Percentiles rank a stretch among this genome's conserved stretches.
These are phyloP conservation scores for Rhizodiscina lignyota DNA, from an alignment of 495 filamentous ascomycete genomes.

Conservation along the genomic window DNA sequence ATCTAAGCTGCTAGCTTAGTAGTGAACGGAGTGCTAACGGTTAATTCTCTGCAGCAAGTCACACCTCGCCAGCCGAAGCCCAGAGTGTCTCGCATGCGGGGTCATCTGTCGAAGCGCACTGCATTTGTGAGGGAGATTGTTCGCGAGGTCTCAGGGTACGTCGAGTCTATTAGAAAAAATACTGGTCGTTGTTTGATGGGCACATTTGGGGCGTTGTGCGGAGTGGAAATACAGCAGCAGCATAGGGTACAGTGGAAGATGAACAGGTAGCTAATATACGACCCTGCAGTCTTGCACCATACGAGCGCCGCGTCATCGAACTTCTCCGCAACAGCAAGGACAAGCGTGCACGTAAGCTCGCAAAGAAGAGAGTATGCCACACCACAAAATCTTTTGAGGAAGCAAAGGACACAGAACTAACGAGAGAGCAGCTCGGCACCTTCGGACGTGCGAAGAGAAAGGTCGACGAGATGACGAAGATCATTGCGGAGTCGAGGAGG, in stretches of 20 bases:
- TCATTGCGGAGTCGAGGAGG: conserved; percentile 91
- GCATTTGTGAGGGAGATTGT: conserved; percentile 87
- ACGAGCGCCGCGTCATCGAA: conserved; percentile 97
- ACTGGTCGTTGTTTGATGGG: no score
- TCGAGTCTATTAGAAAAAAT: conserved; percentile 6
- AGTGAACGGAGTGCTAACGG: conserved; percentile 17
- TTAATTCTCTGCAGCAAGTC: conserved; percentile 55
- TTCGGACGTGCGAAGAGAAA: conserved; percentile 96
- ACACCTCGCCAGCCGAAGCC: conserved; percentile 72
- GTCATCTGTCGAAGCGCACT: conserved; percentile 80
- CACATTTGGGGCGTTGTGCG: no score
- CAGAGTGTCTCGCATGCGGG: conserved; percentile 77
- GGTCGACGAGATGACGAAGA: conserved; percentile 93
- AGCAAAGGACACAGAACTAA: no score
- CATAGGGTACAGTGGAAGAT: conserved; percentile 3
- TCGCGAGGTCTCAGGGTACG: conserved; percentile 83
- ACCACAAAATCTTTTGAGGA: no score
- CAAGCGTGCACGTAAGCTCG: conserved; percentile 96
- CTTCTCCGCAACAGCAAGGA: conserved; percentile 96
- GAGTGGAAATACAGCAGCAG: no score
- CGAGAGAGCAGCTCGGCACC: conserved; percentile 52
- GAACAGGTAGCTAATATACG: conserved; percentile 5
- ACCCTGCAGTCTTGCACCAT: conserved; percentile 63
- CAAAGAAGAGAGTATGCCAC: conserved; percentile 95
- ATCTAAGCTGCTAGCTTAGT: neutral